A percentile compares a stretch with the other conserved stretches of the same genome.
Evolutionary conservation across 2,329 filamentous ascomycete species (phyloP).

Genomic region (Waltergamsia citrina): DNA sequence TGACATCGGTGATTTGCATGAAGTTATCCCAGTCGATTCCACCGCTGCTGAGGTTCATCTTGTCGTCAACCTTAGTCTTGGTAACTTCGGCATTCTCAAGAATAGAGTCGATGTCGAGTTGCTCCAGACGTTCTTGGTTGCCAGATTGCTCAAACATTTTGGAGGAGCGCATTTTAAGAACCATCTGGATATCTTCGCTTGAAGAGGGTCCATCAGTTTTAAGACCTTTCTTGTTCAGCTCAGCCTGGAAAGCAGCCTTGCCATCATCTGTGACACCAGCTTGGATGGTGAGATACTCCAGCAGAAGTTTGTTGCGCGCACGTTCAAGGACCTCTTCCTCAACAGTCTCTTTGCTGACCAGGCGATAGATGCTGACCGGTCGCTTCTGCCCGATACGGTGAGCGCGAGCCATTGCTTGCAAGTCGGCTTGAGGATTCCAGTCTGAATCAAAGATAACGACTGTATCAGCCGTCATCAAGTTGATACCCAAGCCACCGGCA

Average conservation of each 20-base stretch:
- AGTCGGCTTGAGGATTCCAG: conserved; percentile 97
- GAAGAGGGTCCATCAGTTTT: conserved; percentile 76
- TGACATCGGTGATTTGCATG: conserved; percentile 95
- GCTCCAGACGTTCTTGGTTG: conserved; percentile 93
- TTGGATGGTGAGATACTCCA: conserved; percentile 96
- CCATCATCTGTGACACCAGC: conserved; percentile 94
- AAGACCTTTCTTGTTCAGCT: conserved; percentile 69
- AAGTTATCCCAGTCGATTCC: conserved; percentile 83
- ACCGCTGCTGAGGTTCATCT: conserved; percentile 84
- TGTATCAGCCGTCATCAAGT: conserved; percentile 96
- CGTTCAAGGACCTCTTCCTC: conserved; percentile 96
- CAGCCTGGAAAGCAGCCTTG: conserved; percentile 64
- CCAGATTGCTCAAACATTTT: conserved; percentile 98
- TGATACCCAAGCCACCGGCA: conserved; percentile 96
- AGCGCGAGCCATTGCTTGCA: conserved; percentile 96
- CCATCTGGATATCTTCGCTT: conserved; percentile 89
- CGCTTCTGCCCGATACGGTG: conserved; percentile 96
- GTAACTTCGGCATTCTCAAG: conserved; percentile 95
- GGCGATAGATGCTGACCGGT: conserved; percentile 89
- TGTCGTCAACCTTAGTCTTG: conserved; percentile 89
- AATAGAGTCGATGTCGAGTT: conserved; percentile 95
- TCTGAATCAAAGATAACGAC: conserved; percentile 97
- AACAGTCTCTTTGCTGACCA: conserved; percentile 96
- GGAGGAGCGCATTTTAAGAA: conserved; percentile 95
- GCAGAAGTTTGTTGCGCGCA: conserved; percentile 91